Evolutionary conservation across 305 asterid species (phyloP).

Genomic region (Withania somnifera): DNA sequence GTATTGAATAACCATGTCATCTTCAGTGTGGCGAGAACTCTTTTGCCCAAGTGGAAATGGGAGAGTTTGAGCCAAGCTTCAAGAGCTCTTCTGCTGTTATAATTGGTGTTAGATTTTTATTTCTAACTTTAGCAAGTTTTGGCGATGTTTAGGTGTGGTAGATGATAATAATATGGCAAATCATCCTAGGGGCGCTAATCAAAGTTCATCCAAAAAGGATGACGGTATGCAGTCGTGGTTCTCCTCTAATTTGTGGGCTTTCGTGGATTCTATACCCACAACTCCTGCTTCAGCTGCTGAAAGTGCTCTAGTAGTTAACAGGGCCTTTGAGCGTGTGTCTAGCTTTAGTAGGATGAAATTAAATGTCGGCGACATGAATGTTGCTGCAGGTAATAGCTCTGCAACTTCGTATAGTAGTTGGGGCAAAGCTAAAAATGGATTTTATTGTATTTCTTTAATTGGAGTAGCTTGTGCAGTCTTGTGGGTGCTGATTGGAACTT

Average conservation of each 20-base stretch:
- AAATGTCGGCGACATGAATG: conserved; percentile 27
- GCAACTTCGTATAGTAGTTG: conserved; percentile 35
- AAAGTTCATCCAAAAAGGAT: conserved; percentile 25
- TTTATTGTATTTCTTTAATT: conserved; percentile 44
- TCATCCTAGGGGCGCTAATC: conserved; percentile 35
- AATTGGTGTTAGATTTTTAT: conserved; percentile 11
- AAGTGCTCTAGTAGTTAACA: conserved; percentile 34
- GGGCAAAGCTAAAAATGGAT: conserved; percentile 33
- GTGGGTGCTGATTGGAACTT: conserved; percentile 50
- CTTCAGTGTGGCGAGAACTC: conserved; percentile 41
- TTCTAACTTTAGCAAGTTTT: conserved; percentile 43
- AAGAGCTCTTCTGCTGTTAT: conserved; percentile 54
- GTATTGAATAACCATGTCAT: conserved; percentile 27
- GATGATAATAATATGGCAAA: conserved; percentile 27
- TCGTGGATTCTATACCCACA: conserved; percentile 95
- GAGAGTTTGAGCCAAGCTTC: conserved; percentile 82
- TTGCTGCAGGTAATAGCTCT: conserved; percentile 41
- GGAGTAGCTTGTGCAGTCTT: conserved; percentile 64
- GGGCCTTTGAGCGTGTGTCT: conserved; percentile 58
- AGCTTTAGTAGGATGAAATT: conserved; percentile 57
- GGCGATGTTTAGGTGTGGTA: conserved; percentile 54
- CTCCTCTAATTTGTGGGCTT: conserved; percentile 70
- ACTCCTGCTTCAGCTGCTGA: conserved; percentile 93
- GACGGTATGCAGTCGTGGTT: conserved; percentile 60
- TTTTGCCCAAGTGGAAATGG: conserved; percentile 74